Base-by-base conservation (phyloP, 441 rosid genomes). In the Omphalea diandra region DNA sequence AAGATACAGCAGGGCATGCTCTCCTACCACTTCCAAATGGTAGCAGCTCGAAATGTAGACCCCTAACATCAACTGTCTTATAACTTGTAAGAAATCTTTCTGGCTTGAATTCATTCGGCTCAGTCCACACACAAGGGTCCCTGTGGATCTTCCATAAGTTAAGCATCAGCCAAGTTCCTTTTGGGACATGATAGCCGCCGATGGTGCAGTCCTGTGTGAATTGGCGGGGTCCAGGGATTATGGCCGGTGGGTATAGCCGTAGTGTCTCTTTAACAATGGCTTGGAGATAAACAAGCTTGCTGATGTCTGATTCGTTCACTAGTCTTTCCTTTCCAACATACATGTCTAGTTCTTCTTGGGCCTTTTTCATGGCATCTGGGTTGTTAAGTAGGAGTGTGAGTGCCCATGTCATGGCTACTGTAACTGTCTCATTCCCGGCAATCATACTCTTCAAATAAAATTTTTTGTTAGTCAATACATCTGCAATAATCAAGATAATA, bases 141-240 rank as follows among this genome's bases (percentile, higher is more conserved):
- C 85, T 67, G 3, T 82, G 87, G 32, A 84, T 82, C 55, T 84
- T 84, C 83, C 85, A 87, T 3, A 79, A 68, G 31, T 84, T 89
- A 7, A 81, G 70, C 1, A 86, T 12, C 73, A 87, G 61, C 68
- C 68, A 31, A 27, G 68, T 63, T 3, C 26, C 26, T 63, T 63
- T 44, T 9, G 26, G 7, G 5, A 63, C 4, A 46, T 63, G 54
- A 3, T 63, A 63, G 68, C 68, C 55, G 5, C 68, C 55, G 8
- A 63, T 29, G 7, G 55, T 63, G 26, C 68, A 46, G 14, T 64
- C 55, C 17, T 64, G 0, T 0, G 17, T 64, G 10, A 64, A 46
- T 46, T 64, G 26, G 0, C 68, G 68, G 0, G 55, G 68, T 18
- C 68, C 55, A 0, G 27, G 40, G 7, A 63, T 14, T 1, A 17